phyloP scores from a whole-genome alignment of 495 filamentous ascomycete genomes.

The Glarea lozoyensis region DNA sequence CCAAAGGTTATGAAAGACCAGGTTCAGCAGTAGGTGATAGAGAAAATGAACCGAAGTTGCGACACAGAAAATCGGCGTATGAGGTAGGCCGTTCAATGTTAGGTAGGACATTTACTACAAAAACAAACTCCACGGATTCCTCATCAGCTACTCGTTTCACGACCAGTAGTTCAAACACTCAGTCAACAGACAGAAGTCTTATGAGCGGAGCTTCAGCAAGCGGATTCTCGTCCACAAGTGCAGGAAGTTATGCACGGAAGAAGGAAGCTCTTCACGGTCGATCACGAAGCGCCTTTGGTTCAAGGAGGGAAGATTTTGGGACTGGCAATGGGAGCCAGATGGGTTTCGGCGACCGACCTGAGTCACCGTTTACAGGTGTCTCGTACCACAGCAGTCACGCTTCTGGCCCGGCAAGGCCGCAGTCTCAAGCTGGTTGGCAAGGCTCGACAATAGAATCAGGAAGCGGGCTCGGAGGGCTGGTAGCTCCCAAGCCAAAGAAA shows the following conservation, averaged over 20 bases:
- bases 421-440: constrained; percentile 37
- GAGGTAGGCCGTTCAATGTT: constrained; percentile 65
- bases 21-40: constrained; percentile 33
- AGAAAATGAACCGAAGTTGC: constrained; percentile 26
- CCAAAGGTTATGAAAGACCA: constrained; percentile 32
- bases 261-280: constrained; percentile 34
- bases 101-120: constrained; percentile 74
- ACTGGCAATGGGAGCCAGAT: constrained; percentile 12
- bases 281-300: constrained; percentile 43
- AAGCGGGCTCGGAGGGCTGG: constrained; percentile 64
- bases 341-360: constrained; percentile 38
- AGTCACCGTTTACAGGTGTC: constrained; percentile 66
- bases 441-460: constrained; percentile 41
- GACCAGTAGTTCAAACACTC: constrained; percentile 64
- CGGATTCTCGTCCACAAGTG: constrained; percentile 88
- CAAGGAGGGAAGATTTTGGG: constrained; percentile 33
- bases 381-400: constrained; percentile 83
- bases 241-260: constrained; percentile 79
- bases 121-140: constrained; percentile 69
- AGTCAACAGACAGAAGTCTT: constrained; percentile 70
- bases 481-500: constrained; percentile 84
- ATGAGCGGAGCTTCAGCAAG: constrained; percentile 92
- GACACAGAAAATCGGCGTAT: constrained; percentile 70
- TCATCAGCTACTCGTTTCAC: constrained; percentile 63
- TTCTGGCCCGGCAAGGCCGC: constrained; percentile 39